Percentiles rank a stretch among this genome's conserved stretches.
Conservation (phyloP, 2,329 filamentous ascomycete genomes). For the Fusarium anthophilum region DNA sequence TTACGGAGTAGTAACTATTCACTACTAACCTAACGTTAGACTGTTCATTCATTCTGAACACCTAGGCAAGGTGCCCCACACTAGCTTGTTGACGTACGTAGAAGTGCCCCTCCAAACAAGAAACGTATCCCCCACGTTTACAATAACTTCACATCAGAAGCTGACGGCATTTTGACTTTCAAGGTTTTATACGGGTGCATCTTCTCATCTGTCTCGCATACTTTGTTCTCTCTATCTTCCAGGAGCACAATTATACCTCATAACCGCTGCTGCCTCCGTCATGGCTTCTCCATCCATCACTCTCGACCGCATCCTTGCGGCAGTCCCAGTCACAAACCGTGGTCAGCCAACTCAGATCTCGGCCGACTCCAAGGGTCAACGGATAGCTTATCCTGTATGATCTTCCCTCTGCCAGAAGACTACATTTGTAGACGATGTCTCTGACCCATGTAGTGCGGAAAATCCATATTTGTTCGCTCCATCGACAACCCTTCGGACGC, state of each 20-base stretch:
- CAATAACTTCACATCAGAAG: slow-evolving; percentile 16
- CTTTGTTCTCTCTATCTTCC: background rate
- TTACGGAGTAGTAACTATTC: background rate
- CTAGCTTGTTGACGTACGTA: slow-evolving; percentile 7
- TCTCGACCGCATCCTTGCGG: slow-evolving; percentile 79
- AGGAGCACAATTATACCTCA: background rate
- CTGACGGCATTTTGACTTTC: slow-evolving; percentile 21
- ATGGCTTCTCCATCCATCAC: slow-evolving; percentile 60
- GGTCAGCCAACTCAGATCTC: slow-evolving; percentile 91
- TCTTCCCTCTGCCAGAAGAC: slow-evolving; percentile 16
- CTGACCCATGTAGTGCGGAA: slow-evolving; percentile 74
- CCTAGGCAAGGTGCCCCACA: slow-evolving; percentile 17
- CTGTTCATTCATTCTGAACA: background rate
- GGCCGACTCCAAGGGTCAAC: slow-evolving; percentile 86
- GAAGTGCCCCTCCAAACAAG: slow-evolving; percentile 26
- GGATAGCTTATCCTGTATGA: slow-evolving; percentile 89
- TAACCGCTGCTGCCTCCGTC: slow-evolving; percentile 1
- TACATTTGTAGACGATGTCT: background rate
- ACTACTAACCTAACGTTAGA: background rate
- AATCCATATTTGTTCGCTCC: slow-evolving; percentile 94
- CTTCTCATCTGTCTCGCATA: slow-evolving; percentile 11
- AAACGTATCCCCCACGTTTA: slow-evolving; percentile 23
- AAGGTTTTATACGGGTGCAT: background rate
- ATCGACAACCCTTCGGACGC: slow-evolving; percentile 88
- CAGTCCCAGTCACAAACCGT: slow-evolving; percentile 82